Evolutionary conservation across 208 protist genomes (phyloP).

Genomic region (Herpetomonas tarakana): DNA sequence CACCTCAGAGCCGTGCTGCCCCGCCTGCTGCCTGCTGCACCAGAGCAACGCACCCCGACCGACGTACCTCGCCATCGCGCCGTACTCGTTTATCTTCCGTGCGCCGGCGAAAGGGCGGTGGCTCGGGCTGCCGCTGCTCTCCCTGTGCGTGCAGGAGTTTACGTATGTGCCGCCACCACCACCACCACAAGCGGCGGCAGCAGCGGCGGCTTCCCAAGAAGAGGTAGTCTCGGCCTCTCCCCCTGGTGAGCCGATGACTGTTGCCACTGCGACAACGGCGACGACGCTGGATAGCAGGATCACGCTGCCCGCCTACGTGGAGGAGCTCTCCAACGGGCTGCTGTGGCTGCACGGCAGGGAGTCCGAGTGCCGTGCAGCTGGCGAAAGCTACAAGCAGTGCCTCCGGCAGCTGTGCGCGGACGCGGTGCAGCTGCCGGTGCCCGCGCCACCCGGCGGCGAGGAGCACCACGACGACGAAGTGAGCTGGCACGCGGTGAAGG

Average conservation of each 20-base stretch:
- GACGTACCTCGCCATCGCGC: constrained; percentile 48
- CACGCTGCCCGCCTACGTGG: constrained; percentile 60
- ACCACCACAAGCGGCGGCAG: constrained; percentile 21
- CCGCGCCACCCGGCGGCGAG: too few relatives aligned
- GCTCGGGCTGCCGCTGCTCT: constrained; percentile 77
- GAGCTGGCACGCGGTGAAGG: background rate
- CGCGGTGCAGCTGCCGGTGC: background rate
- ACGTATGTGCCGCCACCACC: constrained; percentile 39
- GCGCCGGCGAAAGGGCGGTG: constrained; percentile 91
- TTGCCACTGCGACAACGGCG: background rate
- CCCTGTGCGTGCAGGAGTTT: constrained; percentile 89
- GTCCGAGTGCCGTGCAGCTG: constrained; percentile 60
- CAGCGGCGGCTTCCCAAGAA: background rate
- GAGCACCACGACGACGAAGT: background rate
- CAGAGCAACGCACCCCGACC: background rate
- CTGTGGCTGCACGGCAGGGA: constrained; percentile 71
- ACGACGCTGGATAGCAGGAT: constrained; percentile 38
- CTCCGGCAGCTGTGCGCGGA: background rate
- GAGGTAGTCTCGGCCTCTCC: background rate
- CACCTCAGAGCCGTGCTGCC: constrained; percentile 22
- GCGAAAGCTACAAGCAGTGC: constrained; percentile 24
- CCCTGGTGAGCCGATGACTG: too few relatives aligned
- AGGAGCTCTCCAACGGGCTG: constrained; percentile 55
- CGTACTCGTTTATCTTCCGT: constrained; percentile 86
- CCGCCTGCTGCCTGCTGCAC: background rate